A percentile compares a stretch with the other conserved stretches of the same genome.
phyloP scores from a whole-genome alignment of 176 grass and related monocot genomes.

The Dactylis glomerata region DNA sequence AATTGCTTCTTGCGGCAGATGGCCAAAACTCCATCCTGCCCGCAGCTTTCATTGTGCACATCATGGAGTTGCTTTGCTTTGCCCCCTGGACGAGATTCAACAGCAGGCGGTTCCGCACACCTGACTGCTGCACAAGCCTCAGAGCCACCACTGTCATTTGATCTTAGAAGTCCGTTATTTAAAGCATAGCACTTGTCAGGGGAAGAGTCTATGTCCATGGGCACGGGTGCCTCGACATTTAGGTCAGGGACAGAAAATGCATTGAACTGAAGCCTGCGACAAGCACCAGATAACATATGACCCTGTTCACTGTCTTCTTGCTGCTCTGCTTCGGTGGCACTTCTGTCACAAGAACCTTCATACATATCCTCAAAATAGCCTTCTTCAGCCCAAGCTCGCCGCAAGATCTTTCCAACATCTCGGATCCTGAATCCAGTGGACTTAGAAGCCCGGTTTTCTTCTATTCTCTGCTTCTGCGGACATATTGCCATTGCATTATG shows the following conservation, averaged over 20 bases:
- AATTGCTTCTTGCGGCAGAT: constrained; percentile 25
- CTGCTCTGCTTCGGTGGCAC: constrained; percentile 43
- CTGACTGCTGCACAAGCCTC: constrained; percentile 59
- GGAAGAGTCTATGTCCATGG: constrained; percentile 46
- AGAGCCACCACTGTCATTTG: constrained; percentile 77
- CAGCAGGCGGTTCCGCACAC: constrained; percentile 46
- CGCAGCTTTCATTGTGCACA: constrained; percentile 10
- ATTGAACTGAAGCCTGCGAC: constrained; percentile 75
- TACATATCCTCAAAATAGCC: constrained; percentile 52
- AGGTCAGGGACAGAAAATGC: constrained; percentile 71
- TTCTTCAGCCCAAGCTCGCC: constrained; percentile 59
- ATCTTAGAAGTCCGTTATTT: constrained; percentile 48
- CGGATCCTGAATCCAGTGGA: constrained; percentile 79
- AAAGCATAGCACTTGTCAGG: constrained; percentile 46
- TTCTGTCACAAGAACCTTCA: constrained; percentile 66
- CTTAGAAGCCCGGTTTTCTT: constrained; percentile 47
- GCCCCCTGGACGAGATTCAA: constrained; percentile 48
- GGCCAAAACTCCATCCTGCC: constrained; percentile 46
- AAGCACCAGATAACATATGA: constrained; percentile 42
- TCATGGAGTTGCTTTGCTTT: constrained; percentile 25
- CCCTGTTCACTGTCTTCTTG: constrained; percentile 38
- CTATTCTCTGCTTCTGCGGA: constrained; percentile 41
- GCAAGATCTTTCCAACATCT: constrained; percentile 70
- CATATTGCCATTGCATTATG: constrained; percentile 34
- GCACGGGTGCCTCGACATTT: constrained; percentile 54